Conservation (phyloP, 192 early-diverging fungal species). For the Backusella tarrabulga region DNA sequence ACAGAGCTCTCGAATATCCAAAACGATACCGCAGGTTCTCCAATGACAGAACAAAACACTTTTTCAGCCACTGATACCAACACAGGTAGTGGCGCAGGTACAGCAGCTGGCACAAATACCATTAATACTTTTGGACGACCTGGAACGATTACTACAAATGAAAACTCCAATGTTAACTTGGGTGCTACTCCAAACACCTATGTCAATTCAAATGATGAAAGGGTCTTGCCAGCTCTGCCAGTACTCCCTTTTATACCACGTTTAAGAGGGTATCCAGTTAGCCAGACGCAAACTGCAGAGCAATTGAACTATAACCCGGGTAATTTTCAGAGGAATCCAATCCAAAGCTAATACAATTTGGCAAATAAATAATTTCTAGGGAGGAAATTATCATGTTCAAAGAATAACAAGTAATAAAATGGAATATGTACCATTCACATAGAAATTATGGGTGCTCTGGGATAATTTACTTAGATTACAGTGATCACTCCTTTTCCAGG, state of each 20-base stretch:
- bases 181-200: background rate
- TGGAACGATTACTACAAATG: background rate
- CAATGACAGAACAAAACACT: background rate
- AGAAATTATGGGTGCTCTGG: background rate
- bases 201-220: background rate
- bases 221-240: background rate
- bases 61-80: background rate
- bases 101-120: background rate
- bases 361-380: background rate
- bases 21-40: background rate
- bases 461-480: too few species aligned
- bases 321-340: background rate
- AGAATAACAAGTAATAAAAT: background rate
- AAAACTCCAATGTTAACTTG: background rate
- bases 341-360: background rate
- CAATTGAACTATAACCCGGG: background rate
- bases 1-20: background rate
- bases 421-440: background rate
- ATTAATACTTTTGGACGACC: background rate
- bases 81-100: background rate
- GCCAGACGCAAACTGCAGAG: background rate
- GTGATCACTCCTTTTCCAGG: too few species aligned
- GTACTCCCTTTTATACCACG: background rate
- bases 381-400: background rate
- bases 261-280: background rate